Conservation (phyloP, 2,329 filamentous ascomycete genomes). For the Hymenoscyphus infarciens region DNA sequence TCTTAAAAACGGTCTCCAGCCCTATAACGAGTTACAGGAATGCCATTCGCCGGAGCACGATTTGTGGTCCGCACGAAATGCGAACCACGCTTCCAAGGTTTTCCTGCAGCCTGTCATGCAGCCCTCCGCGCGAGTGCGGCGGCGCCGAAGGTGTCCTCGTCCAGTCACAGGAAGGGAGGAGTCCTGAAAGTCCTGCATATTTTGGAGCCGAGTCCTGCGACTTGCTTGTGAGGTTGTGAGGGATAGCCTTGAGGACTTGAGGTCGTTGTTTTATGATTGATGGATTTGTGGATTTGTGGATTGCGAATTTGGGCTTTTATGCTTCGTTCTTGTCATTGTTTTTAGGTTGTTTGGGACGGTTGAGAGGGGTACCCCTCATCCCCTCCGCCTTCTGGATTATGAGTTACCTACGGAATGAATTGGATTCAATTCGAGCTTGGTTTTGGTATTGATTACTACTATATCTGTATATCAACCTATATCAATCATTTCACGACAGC, state of each 20-base stretch:
- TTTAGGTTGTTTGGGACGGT: neutral
- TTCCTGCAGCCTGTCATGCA: no score
- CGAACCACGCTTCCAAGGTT: neutral
- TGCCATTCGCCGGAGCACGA: neutral
- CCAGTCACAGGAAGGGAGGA: neutral
- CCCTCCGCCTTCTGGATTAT: no score
- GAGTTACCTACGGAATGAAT: no score
- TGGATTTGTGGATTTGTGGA: neutral
- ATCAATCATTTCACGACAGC: neutral
- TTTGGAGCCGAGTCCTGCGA: neutral
- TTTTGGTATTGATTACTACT: neutral
- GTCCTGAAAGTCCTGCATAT: conserved; percentile 2
- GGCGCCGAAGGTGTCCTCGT: neutral
- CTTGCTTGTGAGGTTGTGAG: neutral
- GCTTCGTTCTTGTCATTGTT: neutral
- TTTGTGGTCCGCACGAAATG: neutral
- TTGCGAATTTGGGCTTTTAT: neutral
- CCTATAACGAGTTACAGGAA: neutral
- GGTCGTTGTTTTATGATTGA: neutral
- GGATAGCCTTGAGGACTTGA: neutral
- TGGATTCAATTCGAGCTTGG: neutral
- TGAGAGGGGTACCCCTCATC: neutral
- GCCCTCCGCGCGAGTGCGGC: no score
- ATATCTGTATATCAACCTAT: neutral
- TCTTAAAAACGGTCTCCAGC: neutral